These are phyloP conservation scores for Umbilicus rupestris DNA, from an alignment of 164 flowering plant species.

Conservation along the genomic window DNA sequence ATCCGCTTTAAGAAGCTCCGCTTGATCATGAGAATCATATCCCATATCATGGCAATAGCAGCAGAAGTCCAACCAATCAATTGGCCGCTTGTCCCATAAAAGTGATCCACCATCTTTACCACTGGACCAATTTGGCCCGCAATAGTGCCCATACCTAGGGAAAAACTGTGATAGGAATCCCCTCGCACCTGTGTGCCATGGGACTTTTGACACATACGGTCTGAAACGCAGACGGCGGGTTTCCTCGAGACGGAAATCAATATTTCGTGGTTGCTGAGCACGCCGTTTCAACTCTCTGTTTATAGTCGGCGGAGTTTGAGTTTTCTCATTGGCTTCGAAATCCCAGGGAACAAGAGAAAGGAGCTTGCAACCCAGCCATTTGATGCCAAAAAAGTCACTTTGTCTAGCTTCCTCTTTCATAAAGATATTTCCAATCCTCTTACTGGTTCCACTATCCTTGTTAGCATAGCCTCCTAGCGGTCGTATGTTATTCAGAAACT, in stretches of 20 bases:
- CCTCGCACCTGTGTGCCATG: constrained; percentile 85
- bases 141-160: constrained; percentile 89
- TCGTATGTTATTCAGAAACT: neutral
- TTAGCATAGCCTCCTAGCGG: neutral
- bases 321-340: constrained; percentile 19
- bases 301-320: constrained; percentile 30
- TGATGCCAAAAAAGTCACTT: constrained; percentile 7
- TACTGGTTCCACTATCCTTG: constrained; percentile 1
- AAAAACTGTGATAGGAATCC: constrained; percentile 74
- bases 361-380: constrained; percentile 40
- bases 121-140: constrained; percentile 99
- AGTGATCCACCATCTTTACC: constrained; percentile 74
- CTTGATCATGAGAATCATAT: constrained; percentile 82
- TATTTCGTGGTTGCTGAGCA: constrained; percentile 13
- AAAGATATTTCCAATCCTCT: neutral
- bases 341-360: constrained; percentile 52
- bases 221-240: constrained; percentile 45
- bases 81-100: constrained; percentile 83
- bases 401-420: constrained; percentile 5
- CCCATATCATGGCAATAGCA: constrained; percentile 93
- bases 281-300: constrained; percentile 34
- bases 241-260: constrained; percentile 14
- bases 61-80: constrained; percentile 89
- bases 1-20: constrained; percentile 80
- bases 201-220: constrained; percentile 86